Evolutionary conservation across 2,329 filamentous ascomycete species (phyloP).

Genomic region (Neofusicoccum kwambonambiense): DNA sequence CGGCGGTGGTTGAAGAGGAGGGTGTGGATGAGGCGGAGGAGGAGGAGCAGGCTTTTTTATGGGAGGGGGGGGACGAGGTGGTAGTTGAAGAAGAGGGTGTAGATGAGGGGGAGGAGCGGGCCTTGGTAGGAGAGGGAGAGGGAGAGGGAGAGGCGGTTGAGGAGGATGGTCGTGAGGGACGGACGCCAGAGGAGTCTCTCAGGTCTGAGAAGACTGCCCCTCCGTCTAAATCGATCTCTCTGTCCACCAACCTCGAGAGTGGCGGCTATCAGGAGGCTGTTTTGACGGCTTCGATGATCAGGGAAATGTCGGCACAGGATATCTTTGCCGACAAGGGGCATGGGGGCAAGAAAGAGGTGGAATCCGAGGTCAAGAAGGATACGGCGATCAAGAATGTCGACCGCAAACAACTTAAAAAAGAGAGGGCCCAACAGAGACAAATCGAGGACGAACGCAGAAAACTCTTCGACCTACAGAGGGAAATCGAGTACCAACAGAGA

Average conservation of each 20-base stretch:
- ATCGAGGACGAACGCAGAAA: too few species aligned
- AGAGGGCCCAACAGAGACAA: background rate
- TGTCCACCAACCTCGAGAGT: too few species aligned
- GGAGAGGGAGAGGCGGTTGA: too few species aligned
- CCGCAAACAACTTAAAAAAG: background rate
- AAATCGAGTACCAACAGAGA: too few species aligned
- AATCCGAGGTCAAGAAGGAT: background rate
- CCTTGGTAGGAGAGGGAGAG: background rate
- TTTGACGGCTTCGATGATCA: background rate
- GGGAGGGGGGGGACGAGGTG: background rate
- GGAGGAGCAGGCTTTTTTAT: background rate
- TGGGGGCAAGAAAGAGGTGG: background rate
- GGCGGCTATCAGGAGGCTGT: background rate
- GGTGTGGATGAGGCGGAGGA: background rate
- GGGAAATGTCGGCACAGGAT: background rate
- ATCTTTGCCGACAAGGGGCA: background rate
- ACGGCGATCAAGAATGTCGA: background rate
- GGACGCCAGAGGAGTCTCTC: too few species aligned
- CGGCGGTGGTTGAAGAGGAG: background rate
- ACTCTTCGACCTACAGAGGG: too few species aligned
- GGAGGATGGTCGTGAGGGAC: background rate
- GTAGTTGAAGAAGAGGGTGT: background rate
- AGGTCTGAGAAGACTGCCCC: too few species aligned
- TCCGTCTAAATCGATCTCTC: background rate
- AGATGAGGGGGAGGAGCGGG: background rate